A percentile compares a stretch with the other conserved stretches of the same genome.
phyloP scores from a whole-genome alignment of 2,329 filamentous ascomycete species.

The Diplodia sapinea region DNA sequence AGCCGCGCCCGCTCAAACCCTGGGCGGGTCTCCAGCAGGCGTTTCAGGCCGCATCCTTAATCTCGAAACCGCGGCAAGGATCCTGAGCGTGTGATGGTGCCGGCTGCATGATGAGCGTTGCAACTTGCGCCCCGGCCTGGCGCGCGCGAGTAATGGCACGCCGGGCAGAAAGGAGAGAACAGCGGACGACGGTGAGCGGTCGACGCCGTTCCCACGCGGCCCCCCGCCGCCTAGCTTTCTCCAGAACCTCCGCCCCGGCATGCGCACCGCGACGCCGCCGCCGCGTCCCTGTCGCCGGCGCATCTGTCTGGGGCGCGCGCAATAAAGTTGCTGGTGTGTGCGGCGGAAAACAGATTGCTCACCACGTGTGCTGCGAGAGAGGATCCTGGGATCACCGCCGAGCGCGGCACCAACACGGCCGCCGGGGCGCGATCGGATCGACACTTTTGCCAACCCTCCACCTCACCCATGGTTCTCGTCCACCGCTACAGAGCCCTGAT shows the following conservation, averaged over 20 bases:
- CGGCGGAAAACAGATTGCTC: constrained; percentile 24
- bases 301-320: not conserved
- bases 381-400: constrained; percentile 25
- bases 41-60: constrained; percentile 30
- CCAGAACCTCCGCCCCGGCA: not conserved
- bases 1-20: constrained; percentile 8
- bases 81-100: constrained; percentile 10
- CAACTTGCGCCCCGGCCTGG: constrained; percentile 1
- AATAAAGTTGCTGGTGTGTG: constrained; percentile 15
- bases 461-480: not conserved
- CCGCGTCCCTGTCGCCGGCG: constrained; percentile 3
- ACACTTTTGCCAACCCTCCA: not conserved
- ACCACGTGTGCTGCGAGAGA: constrained; percentile 13
- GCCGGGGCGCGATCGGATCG: constrained; percentile 28
- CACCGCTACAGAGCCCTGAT: constrained; percentile 4
- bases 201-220: not conserved
- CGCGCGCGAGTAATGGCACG: constrained; percentile 23
- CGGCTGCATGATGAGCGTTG: constrained; percentile 28
- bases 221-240: not conserved
- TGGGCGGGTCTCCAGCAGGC: constrained; percentile 22
- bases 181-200: not conserved
- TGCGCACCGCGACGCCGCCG: not conserved
- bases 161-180: constrained; percentile 18
- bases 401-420: constrained; percentile 5
- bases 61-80: constrained; percentile 30